phyloP scores from a whole-genome alignment of 1,139 yeast genomes.

The Taphrina wiesneri region DNA sequence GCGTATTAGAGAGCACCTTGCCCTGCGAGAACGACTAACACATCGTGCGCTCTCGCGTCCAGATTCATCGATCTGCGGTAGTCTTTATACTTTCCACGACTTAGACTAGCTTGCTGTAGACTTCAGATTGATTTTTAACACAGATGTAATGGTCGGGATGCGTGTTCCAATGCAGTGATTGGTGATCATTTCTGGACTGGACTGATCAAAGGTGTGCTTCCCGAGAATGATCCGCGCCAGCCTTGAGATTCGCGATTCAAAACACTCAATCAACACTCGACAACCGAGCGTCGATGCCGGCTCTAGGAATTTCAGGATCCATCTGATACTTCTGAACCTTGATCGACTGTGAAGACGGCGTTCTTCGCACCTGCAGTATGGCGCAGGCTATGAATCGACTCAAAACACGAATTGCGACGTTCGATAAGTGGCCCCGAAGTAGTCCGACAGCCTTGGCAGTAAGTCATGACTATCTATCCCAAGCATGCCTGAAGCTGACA shows the following conservation, averaged over 20 bases:
- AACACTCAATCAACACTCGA: slow-evolving; percentile 1
- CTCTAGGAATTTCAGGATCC: neutral
- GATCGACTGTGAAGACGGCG: neutral
- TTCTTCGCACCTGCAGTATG: neutral
- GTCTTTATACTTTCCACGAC: too few relatives aligned
- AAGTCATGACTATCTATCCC: neutral
- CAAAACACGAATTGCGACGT: slow-evolving; percentile 10
- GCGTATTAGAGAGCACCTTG: too few relatives aligned
- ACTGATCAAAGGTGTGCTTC: neutral
- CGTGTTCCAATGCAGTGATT: too few relatives aligned
- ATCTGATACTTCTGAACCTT: neutral
- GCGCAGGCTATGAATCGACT: slow-evolving; percentile 5
- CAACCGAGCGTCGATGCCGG: neutral
- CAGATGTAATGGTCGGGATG: too few relatives aligned
- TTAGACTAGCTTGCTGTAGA: too few relatives aligned
- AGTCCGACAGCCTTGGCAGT: slow-evolving; percentile 1
- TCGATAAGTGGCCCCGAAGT: slow-evolving; percentile 3
- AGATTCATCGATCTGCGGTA: too few relatives aligned
- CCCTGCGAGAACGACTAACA: too few relatives aligned
- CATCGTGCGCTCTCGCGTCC: too few relatives aligned
- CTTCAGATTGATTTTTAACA: too few relatives aligned
- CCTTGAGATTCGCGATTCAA: neutral
- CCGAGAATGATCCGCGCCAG: neutral
- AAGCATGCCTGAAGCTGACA: neutral
- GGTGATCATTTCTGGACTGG: neutral